Evolutionary conservation across 352 stramenopile species (phyloP).

Genomic region (Globisporangium mamillatum): DNA sequence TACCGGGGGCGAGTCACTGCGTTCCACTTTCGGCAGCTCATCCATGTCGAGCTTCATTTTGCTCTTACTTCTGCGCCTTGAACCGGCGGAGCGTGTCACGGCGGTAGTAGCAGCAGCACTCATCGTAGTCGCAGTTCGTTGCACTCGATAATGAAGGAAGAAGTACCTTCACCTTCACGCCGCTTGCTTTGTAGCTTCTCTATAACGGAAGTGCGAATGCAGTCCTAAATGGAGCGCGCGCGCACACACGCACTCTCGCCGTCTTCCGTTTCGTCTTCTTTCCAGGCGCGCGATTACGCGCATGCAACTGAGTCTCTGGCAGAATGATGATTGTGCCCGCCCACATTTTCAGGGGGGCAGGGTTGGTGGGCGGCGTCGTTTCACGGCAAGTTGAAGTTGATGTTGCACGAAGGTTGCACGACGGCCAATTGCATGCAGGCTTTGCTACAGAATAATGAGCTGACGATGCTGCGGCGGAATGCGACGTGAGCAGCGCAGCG

Average conservation of each 20-base stretch:
- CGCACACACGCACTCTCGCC: not conserved
- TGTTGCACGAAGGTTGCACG: conserved; percentile 38
- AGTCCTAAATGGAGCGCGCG: not conserved
- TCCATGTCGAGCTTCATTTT: conserved; percentile 26
- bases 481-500: not conserved
- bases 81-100: conserved; percentile 14
- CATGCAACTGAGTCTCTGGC: not conserved
- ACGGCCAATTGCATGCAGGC: conserved; percentile 1
- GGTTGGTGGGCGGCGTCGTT: conserved; percentile 14
- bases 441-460: not conserved
- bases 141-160: not conserved
- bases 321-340: not conserved
- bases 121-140: not conserved
- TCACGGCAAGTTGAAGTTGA: conserved; percentile 26
- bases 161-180: too few relatives aligned
- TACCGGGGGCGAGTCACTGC: not conserved
- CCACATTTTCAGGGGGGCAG: not conserved
- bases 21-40: not conserved
- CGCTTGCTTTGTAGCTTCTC: conserved; percentile 20
- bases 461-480: not conserved
- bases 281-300: not conserved
- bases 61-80: conserved; percentile 19
- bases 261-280: conserved; percentile 7
- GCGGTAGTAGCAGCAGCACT: not conserved
- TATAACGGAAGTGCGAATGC: conserved; percentile 4